Evolutionary conservation across 345 rosid genomes (phyloP), one percentile per base, ranked within the genome.

Genomic region (Populus alba): DNA sequence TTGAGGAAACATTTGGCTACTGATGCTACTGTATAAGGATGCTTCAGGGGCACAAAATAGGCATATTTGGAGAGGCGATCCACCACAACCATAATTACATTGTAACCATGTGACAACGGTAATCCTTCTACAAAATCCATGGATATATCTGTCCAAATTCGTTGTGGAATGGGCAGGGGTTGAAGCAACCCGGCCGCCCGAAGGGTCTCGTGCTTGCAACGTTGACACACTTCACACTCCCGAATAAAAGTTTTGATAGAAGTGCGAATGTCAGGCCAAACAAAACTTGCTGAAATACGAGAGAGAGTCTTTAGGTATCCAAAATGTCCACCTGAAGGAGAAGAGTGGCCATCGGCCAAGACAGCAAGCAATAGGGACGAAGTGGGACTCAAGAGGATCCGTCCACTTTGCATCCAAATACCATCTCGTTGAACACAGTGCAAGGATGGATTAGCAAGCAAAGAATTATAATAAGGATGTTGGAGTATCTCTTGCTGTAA

Each of bases 321-420:
- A 5, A 49, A 49, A 5, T 49, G 55, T 0, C 22, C 55, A 1
- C 22, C 2, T 1, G 55, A 5, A 0, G 55, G 2, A 4, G 22
- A 49, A 49, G 55, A 49, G 0, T 49, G 55, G 6, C 55, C 20
- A 49, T 49, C 20, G 20, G 7, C 7, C 55, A 49, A 5, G 2
- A 49, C 22, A 4, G 8, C 1, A 17, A 8, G 55, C 1, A 17
- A 5, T 0, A 49, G 0, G 0, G 7, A 1, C 0, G 22, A 49
- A 16, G 2, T 5, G 7, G 22, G 55, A 16, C 22, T 49, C 1
- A 49, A 16, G 7, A 1, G 55, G 0, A 49, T 0, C 1, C 8
- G 0, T 16, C 22, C 22, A 1, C 0, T 49, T 49, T 49, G 22
- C 55, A 49, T 49, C 55, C 55, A 49, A 0, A 49, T 5, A 1